Evolutionary conservation across 345 rosid species (phyloP), one percentile per base, ranked within the genome.

Genomic region (Camelina neglecta): DNA sequence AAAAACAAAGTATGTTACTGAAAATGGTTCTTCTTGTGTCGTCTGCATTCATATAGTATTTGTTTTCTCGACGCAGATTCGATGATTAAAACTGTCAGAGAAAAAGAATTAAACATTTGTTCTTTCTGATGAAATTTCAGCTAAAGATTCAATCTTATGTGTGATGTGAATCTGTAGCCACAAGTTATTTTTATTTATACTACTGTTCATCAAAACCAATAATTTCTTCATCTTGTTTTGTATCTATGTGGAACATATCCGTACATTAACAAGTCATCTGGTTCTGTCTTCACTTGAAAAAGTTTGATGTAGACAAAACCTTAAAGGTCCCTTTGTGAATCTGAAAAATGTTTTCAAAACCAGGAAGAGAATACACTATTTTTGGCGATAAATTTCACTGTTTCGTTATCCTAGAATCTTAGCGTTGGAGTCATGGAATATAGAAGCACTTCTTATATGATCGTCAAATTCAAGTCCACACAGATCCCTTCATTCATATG

Each of bases 391-490:
- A 35, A 23, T 4, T 29, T 24, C 8, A 45, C 71, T 76, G 71
- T 70, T 54, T 45, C 59, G 42, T 38, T 77, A 71, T 77, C 72
- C 6, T 71, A 35, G 8, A 47, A 64, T 47, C 66, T 48, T 47
- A 65, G 35, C 54, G 11, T 65, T 29, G 79, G 70, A 65, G 73
- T 69, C 74, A 81, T 78, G 82, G 84, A 72, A 53, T 23, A 53
- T 60, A 60, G 60, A 75, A 81, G 83, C 79, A 75, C 71, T 58
- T 77, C 81, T 62, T 69, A 72, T 72, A 67, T 71, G 84, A 76
- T 75, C 66, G 74, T 83, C 71, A 69, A 69, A 87, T 90, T 85
- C 65, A 66, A 61, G 39, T 74, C 53, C 50, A 73, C 44, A 44
- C 24, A 69, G 8, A 60, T 57, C 61, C 68, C 80, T 41, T 58